Base-by-base conservation (phyloP, 139 green algal genomes). In the Tetradesmus obliquus region DNA sequence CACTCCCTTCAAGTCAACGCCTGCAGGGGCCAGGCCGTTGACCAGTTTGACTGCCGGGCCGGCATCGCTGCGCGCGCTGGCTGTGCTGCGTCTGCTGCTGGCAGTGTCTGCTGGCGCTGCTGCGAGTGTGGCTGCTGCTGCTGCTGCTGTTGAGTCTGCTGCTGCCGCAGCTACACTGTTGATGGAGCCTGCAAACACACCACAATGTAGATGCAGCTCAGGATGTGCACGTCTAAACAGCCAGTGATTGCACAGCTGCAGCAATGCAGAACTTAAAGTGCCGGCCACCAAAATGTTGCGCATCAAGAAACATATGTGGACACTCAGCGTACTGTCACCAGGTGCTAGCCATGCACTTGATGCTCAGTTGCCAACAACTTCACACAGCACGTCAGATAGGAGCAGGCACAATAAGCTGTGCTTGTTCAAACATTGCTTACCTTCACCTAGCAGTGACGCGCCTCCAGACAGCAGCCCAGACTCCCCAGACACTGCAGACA, bases 1-100 rank as follows among this genome's bases (percentile, higher is more conserved):
- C 54, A 97, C 95, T 55, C 96, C 96, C 84, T 93, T 92, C 58
- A 96, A 86, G 72, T 95, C 92, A 13, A 93, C 93, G 17, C 89
- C 94, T 79, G 92, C 90, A n/a, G 92, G 94, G 20, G 93, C 92
- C 45, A 96, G 51, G 6, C 93, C 94, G 66, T 92, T 57, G 20
- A 93, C 69, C 82, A 95, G 84, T 12, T 86, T 45, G 32, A 72
- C 84, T 24, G 82, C 5, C 54, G 81, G n/a, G 3, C 20, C 53
- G 12, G 62, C 83, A 22, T 15, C 3, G 90, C 76, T 20, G 84
- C 60, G 15, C 10, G 4, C 86, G 13, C 20, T 45, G 19, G 45
- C 72, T 74, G 54, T 57, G 51, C 62, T 32, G 84, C 60, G 13
- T 72, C 84, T 86, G 86, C 54, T 24, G 32, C 51, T 24, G 55